Base-by-base conservation (phyloP, 140 eudicot genomes). In the Ambrosia hybrid region DNA sequence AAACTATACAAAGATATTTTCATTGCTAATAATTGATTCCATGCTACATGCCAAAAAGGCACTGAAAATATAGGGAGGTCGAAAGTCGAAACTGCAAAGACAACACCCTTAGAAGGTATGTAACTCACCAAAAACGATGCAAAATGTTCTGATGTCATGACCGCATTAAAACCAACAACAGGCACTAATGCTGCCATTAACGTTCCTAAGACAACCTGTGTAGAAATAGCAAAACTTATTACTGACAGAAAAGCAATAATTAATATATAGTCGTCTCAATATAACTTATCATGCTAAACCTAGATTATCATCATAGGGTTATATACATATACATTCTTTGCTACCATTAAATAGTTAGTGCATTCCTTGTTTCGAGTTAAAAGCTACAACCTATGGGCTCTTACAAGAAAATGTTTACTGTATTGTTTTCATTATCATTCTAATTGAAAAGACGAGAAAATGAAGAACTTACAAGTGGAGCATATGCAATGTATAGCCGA, bases 141-240 rank as follows among this genome's bases (percentile, higher is more conserved):
- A 87, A 93, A 93, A 84, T 93, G 98, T 78, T 93, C 96, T 43
- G 98, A 93, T 63, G 98, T 93, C 96, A 93, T 79, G 56, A 93
- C 98, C 9, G 98, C 98, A 79, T 93, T 93, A 71, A 93, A 93
- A 56, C 96, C 98, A 57, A 93, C 98, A 78, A 93, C 96, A 74
- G 98, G 98, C 65, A 93, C 98, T 83, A 93, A 81, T 56, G 98
- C 88, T 58, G 98, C 98, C 73, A 93, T 72, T 76, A 93, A 71
- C 38, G 98, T 93, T 65, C 98, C 98, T 79, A 93, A 79, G 53
- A 93, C 91, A 74, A 93, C 96, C 98, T 93, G 88, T 79, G 79
- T 46, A 70, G 59, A 10, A 26, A 41, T 26, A 16, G 10, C 52
- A 67, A 78, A 1, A 1, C 65, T n/a, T 59, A 57, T 71, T 14